These are phyloP conservation scores for Exophiala bonariae DNA, from an alignment of 2,329 filamentous ascomycete species.

Conservation along the genomic window DNA sequence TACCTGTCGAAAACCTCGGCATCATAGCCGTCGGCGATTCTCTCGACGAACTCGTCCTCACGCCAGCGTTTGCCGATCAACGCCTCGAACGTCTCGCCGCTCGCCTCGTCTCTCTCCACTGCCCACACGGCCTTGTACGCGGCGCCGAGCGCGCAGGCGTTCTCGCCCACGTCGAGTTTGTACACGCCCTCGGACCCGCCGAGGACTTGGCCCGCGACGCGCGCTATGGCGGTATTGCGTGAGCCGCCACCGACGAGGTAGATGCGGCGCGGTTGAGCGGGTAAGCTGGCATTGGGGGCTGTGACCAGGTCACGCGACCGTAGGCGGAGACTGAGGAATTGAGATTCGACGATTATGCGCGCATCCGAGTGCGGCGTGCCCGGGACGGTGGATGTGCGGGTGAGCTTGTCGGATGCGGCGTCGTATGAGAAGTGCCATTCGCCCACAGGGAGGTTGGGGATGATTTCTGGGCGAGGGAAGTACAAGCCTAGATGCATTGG, in stretches of 20 bases:
- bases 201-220: conserved; percentile 81
- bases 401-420: conserved; percentile 48
- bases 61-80: conserved; percentile 81
- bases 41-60: conserved; percentile 79
- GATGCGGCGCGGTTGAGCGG: conserved; percentile 81
- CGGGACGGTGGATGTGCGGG: conserved; percentile 55
- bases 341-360: conserved; percentile 87
- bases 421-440: conserved; percentile 78
- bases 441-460: conserved; percentile 83
- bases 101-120: conserved; percentile 59
- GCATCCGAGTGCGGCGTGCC: conserved; percentile 70
- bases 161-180: conserved; percentile 89
- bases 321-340: conserved; percentile 85
- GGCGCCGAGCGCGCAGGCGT: conserved; percentile 89
- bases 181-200: conserved; percentile 89
- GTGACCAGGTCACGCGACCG: conserved; percentile 76
- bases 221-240: conserved; percentile 83
- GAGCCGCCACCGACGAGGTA: conserved; percentile 95
- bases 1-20: conserved; percentile 74
- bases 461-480: conserved; percentile 92
- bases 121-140: conserved; percentile 98
- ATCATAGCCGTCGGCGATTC: conserved; percentile 78
- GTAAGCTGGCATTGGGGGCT: conserved; percentile 56
- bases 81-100: conserved; percentile 79
- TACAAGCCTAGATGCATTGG: conserved; percentile 87